Base-by-base conservation (phyloP, 208 protist genomes). In the Leishmania aethiopica region DNA sequence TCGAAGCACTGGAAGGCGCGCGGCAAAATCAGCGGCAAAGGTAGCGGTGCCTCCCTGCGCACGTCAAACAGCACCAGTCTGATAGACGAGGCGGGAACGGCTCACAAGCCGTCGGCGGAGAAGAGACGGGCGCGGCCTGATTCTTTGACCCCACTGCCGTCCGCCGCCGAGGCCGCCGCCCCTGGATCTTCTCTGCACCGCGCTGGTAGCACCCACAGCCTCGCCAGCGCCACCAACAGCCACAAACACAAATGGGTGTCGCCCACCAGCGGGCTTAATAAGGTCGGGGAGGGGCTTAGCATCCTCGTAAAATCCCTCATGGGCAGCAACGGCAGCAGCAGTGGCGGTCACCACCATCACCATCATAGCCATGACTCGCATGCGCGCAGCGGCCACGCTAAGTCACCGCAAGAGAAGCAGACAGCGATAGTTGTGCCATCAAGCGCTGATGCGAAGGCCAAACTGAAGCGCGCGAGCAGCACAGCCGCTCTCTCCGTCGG, bases 251-350 rank as follows among this genome's bases (percentile, higher is more conserved):
- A 76, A 57, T 71, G 80, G 37, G 42, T 47, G 19, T 79, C 82
- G 64, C 70, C 85, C 1, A 81, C 79, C n/a, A 60, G 35, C 22
- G 74, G 60, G 28, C 66, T 79, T 0, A 81, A 62, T 74, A 84
- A 74, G 67, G 67, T 86, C 4, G 78, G 80, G 19, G 83, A 86
- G 59, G 82, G 86, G 37, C 59, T 86, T 35, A 86, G 80, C 70
- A 79, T 64, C 42, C 85, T 89, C 45, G 73, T 89, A 13, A 89
- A 87, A 57, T 80, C 80, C 11, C 40, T 89, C 40, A 86, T 85
- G 22, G 69, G 80, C 75, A 75, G 66, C 55, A 73, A 79, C 55
- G 60, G 66, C 66, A 15, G 19, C 40, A 47, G 42, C 73, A 15
- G 19, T 28, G n/a, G 53, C 53, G n/a, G 78, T 32, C 45, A 7